Conservation (phyloP, 352 stramenopile genomes). For the Phytopythium sindhum region DNA sequence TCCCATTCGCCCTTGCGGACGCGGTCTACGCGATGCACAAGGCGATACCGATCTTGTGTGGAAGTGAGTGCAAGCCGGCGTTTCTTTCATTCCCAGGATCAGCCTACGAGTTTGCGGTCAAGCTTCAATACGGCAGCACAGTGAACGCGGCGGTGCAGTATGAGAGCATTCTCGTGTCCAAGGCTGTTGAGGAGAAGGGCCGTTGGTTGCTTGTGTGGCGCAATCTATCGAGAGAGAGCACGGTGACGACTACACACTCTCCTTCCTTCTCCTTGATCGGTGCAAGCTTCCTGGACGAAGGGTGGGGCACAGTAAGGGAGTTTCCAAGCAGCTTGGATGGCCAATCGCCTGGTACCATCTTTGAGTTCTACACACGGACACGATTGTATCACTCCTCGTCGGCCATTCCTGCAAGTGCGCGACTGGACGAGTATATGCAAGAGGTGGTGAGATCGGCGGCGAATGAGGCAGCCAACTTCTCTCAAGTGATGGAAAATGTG, state of each 20-base stretch:
- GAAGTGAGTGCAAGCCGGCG: not conserved
- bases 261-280: not conserved
- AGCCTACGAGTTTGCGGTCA: not conserved
- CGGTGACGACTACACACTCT: too few species aligned
- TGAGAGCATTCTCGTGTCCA: not conserved
- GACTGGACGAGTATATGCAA: not conserved
- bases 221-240: not conserved
- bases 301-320: not conserved
- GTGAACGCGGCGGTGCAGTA: not conserved
- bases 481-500: slow-evolving; percentile 1
- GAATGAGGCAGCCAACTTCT: not conserved
- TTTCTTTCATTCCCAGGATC: not conserved
- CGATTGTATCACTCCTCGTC: not conserved
- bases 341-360: not conserved
- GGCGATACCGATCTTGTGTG: not conserved
- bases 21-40: not conserved
- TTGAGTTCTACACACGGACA: not conserved
- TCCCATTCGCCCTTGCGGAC: not conserved
- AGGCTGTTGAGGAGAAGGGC: not conserved
- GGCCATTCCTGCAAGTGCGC: too few species aligned
- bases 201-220: not conserved
- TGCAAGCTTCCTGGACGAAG: not conserved
- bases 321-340: not conserved
- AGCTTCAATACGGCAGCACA: not conserved
- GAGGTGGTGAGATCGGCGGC: not conserved